A percentile compares a stretch with the other conserved stretches of the same genome.
Conservation (phyloP, 768 basidiomycete genomes). For the Mycena vulgaris region DNA sequence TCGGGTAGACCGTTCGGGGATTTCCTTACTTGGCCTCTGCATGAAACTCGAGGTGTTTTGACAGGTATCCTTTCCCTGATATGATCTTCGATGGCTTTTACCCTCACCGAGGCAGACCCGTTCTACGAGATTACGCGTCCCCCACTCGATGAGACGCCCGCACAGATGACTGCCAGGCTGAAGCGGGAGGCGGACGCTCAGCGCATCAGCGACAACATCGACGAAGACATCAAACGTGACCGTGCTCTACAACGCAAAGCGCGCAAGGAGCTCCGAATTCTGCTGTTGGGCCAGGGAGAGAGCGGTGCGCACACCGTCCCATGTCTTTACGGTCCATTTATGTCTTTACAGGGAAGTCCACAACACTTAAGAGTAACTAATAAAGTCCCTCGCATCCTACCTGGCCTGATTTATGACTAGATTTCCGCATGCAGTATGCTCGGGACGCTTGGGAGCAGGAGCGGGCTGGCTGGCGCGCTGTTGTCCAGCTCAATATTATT, state of each 20-base stretch:
- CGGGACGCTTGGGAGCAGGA: slow-evolving; percentile 75
- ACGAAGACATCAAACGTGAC: slow-evolving; percentile 71
- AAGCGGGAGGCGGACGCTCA: slow-evolving; percentile 66
- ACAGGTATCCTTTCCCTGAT: no score
- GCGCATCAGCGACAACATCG: slow-evolving; percentile 68
- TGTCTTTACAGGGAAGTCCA: slow-evolving; percentile 70
- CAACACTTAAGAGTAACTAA: slow-evolving; percentile 72
- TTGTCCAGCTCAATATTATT: slow-evolving; percentile 87
- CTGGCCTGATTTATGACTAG: slow-evolving; percentile 49
- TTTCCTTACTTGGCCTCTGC: no score
- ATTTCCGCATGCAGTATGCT: slow-evolving; percentile 82
- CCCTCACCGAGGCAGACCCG: slow-evolving; percentile 50
- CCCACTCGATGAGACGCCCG: slow-evolving; percentile 67
- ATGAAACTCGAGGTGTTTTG: no score
- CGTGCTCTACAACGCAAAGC: slow-evolving; percentile 59
- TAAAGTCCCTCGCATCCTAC: neutral
- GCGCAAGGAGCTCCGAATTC: slow-evolving; percentile 66
- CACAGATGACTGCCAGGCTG: slow-evolving; percentile 62
- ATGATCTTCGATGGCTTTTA: slow-evolving; percentile 30
- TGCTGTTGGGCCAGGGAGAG: slow-evolving; percentile 77
- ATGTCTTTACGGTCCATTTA: slow-evolving; percentile 18
- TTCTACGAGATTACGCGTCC: slow-evolving; percentile 64
- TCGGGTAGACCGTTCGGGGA: no score
- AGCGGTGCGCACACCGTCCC: slow-evolving; percentile 62
- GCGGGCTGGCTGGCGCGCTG: slow-evolving; percentile 81